Evolutionary conservation across 1,284 basidiomycete species (phyloP), one percentile per base, ranked within the genome.

Genomic region (Bondarzewia mesenterica): DNA sequence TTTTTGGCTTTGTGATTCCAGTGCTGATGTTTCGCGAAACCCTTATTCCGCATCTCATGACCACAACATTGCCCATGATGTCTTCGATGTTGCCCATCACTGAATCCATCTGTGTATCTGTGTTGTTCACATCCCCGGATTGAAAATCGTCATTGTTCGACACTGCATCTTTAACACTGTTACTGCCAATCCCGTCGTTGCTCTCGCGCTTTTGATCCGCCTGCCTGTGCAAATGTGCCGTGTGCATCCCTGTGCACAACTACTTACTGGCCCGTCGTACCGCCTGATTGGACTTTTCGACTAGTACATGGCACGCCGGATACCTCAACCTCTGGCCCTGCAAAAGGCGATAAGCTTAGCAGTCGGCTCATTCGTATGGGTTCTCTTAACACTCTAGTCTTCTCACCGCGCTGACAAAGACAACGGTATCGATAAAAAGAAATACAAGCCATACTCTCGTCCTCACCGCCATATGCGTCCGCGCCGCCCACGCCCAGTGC

Each of bases 271-370:
- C 42, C 16, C 4, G 15, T 15, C 23, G 20, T 18, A 3, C 38
- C 8, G 20, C 42, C 35, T 21, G 43, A 18, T 46, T 47, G 43
- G 22, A 32, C 43, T 16, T 32, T 15, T 46, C 29, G 36, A n/a
- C 16, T 53, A 90, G 86, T 80, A 54, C 73, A 89, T 60, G 86
- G 84, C 21, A 68, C 60, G 43, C 76, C 82, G 1, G 69, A 72
- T 26, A 69, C 72, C 50, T 48, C 58, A 51, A 58, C 53, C 21
- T 54, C 51, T 16, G 60, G 42, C 7, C 51, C 58, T 25, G 60
- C 60, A 18, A 54, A 60, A 23, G 70, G 70, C 49, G 73, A 80
- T 51, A 86, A 75, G 56, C 72, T 89, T 27, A 73, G 75, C 58
- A 76, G 69, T 53, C 75, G 72, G 43, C 67, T 89, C 35, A 78